phyloP scores from a whole-genome alignment of 768 basidiomycete genomes.

The Pseudohyphozyma bogoriensis region DNA sequence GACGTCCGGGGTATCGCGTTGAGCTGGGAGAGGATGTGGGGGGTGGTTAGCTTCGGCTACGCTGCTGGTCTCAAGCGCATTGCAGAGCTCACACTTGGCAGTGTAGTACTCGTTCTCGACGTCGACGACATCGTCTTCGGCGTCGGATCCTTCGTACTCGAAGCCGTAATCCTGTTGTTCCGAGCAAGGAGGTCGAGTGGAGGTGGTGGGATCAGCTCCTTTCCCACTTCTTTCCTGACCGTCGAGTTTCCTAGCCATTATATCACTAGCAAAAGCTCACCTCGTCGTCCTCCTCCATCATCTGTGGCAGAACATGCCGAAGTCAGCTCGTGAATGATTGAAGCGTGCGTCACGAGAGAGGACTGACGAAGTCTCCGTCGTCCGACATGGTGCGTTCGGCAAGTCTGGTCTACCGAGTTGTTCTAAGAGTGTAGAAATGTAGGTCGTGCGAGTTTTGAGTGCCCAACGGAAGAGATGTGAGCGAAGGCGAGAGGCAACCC shows the following conservation, averaged over 20 bases:
- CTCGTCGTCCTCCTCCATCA: conserved; percentile 41
- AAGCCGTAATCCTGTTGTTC: conserved; percentile 73
- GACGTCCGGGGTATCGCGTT: conserved; percentile 68
- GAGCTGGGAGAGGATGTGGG: not conserved
- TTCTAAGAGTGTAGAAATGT: too few species aligned
- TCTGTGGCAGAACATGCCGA: conserved; percentile 5
- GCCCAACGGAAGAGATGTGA: too few species aligned
- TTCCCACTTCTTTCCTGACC: not conserved
- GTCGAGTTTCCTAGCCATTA: not conserved
- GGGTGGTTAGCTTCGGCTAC: conserved; percentile 57
- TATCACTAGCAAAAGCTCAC: not conserved
- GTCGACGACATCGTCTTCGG: conserved; percentile 68
- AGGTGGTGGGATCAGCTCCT: too few species aligned
- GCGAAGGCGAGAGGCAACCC: too few species aligned
- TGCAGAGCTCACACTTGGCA: conserved; percentile 63
- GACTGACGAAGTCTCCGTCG: conserved; percentile 40
- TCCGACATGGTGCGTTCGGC: conserved; percentile 40
- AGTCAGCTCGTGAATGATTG: too few species aligned
- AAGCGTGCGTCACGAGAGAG: not conserved
- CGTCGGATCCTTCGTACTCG: conserved; percentile 86
- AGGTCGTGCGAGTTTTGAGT: too few species aligned
- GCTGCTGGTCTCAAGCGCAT: not conserved
- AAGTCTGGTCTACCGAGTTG: too few species aligned
- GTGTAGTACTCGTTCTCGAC: conserved; percentile 98
- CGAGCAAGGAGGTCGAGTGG: too few species aligned